Evolutionary conservation across 768 basidiomycete species (phyloP).

Genomic region (Mycena albidolilacea): DNA sequence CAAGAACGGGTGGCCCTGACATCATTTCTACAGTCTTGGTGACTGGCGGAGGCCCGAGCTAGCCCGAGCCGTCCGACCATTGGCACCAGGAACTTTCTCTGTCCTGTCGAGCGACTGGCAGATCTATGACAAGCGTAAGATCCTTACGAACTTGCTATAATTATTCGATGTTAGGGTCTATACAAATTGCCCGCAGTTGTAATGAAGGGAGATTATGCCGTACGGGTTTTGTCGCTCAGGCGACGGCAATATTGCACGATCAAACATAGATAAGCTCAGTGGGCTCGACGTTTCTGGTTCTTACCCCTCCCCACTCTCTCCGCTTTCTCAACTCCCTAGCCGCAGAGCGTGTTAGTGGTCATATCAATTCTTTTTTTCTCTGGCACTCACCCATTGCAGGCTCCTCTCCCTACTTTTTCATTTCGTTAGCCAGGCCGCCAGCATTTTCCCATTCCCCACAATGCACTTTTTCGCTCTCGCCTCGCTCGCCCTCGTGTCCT

Average conservation of each 20-base stretch:
- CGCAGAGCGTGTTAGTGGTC: conserved; percentile 30
- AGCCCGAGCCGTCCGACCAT: no score
- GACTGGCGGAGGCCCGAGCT: no score
- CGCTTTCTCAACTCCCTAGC: conserved; percentile 1
- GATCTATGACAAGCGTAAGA: no score
- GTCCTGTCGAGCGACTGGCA: no score
- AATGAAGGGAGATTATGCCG: no score
- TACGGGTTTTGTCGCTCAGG: not conserved
- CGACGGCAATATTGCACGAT: not conserved
- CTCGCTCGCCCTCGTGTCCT: conserved; percentile 23
- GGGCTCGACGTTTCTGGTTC: no score
- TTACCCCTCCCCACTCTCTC: conserved; percentile 8
- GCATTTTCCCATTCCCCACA: conserved; percentile 23
- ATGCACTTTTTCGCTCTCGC: conserved; percentile 37
- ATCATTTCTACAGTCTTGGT: no score
- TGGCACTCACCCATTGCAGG: conserved; percentile 5
- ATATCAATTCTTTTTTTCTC: not conserved
- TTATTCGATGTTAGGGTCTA: no score
- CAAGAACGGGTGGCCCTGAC: no score
- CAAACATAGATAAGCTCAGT: not conserved
- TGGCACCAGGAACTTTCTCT: no score
- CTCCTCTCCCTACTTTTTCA: conserved; percentile 11
- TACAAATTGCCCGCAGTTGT: no score
- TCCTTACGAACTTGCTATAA: no score
- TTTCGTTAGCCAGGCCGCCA: conserved; percentile 12